phyloP scores from a whole-genome alignment of 2,329 filamentous ascomycete species.

The Aschersonia sp. region DNA sequence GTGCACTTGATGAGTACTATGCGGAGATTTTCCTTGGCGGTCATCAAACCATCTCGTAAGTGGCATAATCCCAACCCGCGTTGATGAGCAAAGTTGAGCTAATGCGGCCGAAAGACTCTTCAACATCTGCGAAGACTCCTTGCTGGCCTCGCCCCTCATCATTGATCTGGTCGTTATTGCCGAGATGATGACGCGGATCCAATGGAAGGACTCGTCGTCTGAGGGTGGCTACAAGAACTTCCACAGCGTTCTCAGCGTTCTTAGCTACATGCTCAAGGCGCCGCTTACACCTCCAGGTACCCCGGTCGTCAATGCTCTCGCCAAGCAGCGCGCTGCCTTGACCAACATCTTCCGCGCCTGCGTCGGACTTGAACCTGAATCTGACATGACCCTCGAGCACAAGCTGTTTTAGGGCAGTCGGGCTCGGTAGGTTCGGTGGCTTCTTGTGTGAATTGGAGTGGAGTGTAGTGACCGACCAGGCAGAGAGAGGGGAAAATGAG shows the following conservation, averaged over 20 bases:
- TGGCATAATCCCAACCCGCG: slow-evolving; percentile 4
- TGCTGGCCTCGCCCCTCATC: slow-evolving; percentile 89
- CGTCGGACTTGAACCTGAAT: slow-evolving; percentile 91
- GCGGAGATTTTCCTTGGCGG: slow-evolving; percentile 98
- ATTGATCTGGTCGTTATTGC: slow-evolving; percentile 87
- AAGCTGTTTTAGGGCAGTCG: slow-evolving; percentile 60
- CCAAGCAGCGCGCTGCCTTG: slow-evolving; percentile 86
- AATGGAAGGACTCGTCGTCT: slow-evolving; percentile 58
- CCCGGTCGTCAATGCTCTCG: slow-evolving; percentile 86
- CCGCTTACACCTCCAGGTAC: slow-evolving; percentile 88
- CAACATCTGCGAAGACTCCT: slow-evolving; percentile 98
- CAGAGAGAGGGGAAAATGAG: neutral
- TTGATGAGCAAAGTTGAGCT: neutral
- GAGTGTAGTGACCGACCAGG: no score
- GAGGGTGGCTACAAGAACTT: slow-evolving; percentile 73
- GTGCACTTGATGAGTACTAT: slow-evolving; percentile 96
- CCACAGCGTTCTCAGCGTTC: slow-evolving; percentile 90
- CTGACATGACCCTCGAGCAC: slow-evolving; percentile 97
- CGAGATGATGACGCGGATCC: slow-evolving; percentile 97
- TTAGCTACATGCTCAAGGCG: slow-evolving; percentile 98
- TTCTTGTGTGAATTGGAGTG: no score
- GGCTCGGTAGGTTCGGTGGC: no score
- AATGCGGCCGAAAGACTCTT: slow-evolving; percentile 53
- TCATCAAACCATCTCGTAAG: slow-evolving; percentile 85
- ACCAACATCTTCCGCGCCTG: slow-evolving; percentile 99